Evolutionary conservation across 2,329 filamentous ascomycete species (phyloP).

Genomic region (Fusarium transvaalense): DNA sequence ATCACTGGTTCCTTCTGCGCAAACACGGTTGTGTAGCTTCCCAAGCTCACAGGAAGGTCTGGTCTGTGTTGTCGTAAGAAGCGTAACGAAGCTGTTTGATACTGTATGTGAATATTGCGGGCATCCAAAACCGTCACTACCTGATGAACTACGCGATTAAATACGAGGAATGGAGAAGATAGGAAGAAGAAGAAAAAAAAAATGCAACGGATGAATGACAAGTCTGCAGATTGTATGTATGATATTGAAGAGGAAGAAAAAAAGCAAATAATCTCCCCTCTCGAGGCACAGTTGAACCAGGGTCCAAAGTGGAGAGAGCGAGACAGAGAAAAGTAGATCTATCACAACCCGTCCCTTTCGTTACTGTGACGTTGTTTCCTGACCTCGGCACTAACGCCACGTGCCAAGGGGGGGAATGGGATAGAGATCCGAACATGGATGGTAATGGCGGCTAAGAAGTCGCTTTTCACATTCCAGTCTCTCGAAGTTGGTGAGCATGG

Average conservation of each 20-base stretch:
- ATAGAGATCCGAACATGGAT: constrained; percentile 18
- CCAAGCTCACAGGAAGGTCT: constrained; percentile 1
- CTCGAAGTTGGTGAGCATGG: neutral
- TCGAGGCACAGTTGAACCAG: neutral
- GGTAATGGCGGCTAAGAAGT: constrained; percentile 5
- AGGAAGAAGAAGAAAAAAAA: neutral
- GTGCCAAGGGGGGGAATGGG: neutral
- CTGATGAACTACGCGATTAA: constrained; percentile 1
- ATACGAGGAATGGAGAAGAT: neutral
- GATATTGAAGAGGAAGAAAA: neutral
- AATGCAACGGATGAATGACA: neutral
- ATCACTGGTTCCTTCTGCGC: constrained; percentile 6
- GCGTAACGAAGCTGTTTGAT: neutral
- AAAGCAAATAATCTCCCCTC: constrained; percentile 3
- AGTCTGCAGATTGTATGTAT: neutral
- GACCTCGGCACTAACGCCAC: constrained; percentile 18
- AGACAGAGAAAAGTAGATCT: neutral
- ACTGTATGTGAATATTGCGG: neutral
- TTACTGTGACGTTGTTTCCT: constrained; percentile 5
- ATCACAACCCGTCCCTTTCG: constrained; percentile 1
- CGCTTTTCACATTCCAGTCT: constrained; percentile 22
- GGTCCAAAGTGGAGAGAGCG: constrained; percentile 8
- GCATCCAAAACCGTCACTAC: constrained; percentile 1
- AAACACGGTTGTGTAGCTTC: constrained; percentile 23
- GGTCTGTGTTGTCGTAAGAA: constrained; percentile 10